A percentile compares a stretch with the other conserved stretches of the same genome.
phyloP scores from a whole-genome alignment of 1,284 basidiomycete species.

The Cutaneotrichosporon cavernicola region DNA sequence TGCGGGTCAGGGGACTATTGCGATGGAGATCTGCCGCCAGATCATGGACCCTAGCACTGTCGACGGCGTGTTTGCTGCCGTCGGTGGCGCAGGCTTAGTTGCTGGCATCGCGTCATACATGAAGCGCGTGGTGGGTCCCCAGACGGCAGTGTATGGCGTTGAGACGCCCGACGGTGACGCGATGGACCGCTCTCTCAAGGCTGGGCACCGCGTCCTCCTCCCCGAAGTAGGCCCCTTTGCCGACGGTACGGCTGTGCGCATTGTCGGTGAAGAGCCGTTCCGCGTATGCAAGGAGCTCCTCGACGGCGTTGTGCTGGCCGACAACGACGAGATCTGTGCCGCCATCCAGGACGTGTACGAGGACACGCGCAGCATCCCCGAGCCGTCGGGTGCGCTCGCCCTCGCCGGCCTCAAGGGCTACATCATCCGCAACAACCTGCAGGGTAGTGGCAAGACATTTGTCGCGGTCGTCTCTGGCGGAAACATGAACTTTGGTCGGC shows the following conservation, averaged over 20 bases:
- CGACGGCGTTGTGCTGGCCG: constrained; percentile 81
- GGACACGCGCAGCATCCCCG: constrained; percentile 91
- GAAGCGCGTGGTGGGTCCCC: constrained; percentile 85
- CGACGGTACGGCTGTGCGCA: constrained; percentile 98
- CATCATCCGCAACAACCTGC: constrained; percentile 74
- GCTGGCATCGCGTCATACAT: constrained; percentile 89
- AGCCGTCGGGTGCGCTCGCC: constrained; percentile 93
- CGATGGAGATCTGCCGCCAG: constrained; percentile 90
- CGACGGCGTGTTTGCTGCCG: constrained; percentile 82
- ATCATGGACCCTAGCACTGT: constrained; percentile 69
- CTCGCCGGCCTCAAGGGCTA: constrained; percentile 90
- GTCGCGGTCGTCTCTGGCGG: constrained; percentile 92
- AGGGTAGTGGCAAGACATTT: constrained; percentile 80
- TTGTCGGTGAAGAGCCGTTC: constrained; percentile 94
- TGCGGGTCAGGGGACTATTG: constrained; percentile 94
- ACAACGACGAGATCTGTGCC: constrained; percentile 97
- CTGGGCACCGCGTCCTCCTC: constrained; percentile 76
- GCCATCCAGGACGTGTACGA: constrained; percentile 99
- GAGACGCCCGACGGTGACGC: constrained; percentile 96
- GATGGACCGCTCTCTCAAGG: constrained; percentile 74
- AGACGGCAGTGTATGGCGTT: constrained; percentile 81
- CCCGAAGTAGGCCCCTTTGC: constrained; percentile 93
- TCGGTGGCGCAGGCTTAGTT: constrained; percentile 91
- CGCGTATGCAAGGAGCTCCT: constrained; percentile 81
- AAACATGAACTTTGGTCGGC: constrained; percentile 97